A percentile compares a stretch with the other conserved stretches of the same genome.
phyloP scores from a whole-genome alignment of 257 asterid genomes.

The Eucommia ulmoides region DNA sequence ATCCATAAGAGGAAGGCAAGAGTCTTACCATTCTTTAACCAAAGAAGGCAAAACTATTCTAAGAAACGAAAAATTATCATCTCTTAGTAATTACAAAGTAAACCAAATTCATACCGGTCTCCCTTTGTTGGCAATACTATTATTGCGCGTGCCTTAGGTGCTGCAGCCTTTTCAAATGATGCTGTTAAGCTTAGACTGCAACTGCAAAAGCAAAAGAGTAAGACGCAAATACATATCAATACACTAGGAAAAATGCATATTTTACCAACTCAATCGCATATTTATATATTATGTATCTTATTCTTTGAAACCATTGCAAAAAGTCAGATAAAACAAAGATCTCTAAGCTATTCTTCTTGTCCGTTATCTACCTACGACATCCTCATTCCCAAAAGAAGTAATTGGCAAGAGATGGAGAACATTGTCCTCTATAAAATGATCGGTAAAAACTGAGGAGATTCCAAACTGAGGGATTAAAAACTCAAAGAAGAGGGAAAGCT shows the following conservation, averaged over 20 bases:
- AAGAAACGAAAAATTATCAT: background rate
- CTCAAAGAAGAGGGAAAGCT: background rate
- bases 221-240: conserved; percentile 2
- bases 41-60: background rate
- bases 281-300: background rate
- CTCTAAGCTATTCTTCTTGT: background rate
- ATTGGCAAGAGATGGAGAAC: no score
- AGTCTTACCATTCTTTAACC: no score
- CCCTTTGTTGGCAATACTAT: conserved; percentile 84
- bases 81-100: no score
- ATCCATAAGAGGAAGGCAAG: background rate
- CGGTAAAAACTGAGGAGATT: background rate
- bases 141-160: conserved; percentile 85
- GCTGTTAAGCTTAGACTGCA: conserved; percentile 84
- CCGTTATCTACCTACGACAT: background rate
- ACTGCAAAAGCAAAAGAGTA: conserved; percentile 33
- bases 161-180: conserved; percentile 97
- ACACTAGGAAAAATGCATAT: background rate
- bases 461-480: background rate
- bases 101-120: conserved; percentile 67
- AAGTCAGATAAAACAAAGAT: background rate
- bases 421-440: no score
- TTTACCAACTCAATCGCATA: background rate
- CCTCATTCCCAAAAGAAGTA: background rate
- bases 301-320: background rate